These are phyloP conservation scores for Boletus barrowsii DNA, from an alignment of 768 basidiomycete species.

Conservation along the genomic window DNA sequence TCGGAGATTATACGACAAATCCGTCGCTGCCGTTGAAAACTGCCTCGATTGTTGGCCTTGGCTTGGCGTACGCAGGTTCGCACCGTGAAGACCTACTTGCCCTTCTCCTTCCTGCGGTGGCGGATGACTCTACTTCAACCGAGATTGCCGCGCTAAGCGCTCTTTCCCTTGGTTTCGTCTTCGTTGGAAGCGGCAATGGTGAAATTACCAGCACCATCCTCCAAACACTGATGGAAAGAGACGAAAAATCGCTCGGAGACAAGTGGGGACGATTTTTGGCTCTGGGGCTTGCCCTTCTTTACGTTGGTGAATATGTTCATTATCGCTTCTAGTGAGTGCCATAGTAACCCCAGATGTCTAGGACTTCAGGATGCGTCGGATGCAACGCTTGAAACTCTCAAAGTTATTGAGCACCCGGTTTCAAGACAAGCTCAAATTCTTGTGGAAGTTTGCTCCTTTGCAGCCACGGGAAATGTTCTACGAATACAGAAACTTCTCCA, in stretches of 20 bases:
- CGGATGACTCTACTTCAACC: conserved; percentile 81
- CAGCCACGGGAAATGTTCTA: conserved; percentile 92
- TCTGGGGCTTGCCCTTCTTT: conserved; percentile 85
- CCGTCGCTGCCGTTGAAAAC: conserved; percentile 81
- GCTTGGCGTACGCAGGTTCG: conserved; percentile 92
- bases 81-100: conserved; percentile 81
- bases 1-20: conserved; percentile 88
- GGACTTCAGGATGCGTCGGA: conserved; percentile 92
- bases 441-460: conserved; percentile 91
- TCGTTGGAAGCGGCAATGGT: conserved; percentile 92
- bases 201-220: conserved; percentile 88
- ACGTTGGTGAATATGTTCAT: conserved; percentile 61
- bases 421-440: conserved; percentile 89
- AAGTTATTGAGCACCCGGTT: conserved; percentile 90
- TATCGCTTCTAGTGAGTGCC: neutral
- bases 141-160: conserved; percentile 86
- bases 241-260: conserved; percentile 73
- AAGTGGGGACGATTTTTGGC: conserved; percentile 94
- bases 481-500: conserved; percentile 91
- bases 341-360: conserved; percentile 31
- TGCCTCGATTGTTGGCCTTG: conserved; percentile 88
- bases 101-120: conserved; percentile 75
- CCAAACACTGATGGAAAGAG: conserved; percentile 86
- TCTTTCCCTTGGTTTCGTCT: conserved; percentile 89
- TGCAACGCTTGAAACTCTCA: conserved; percentile 88